Evolutionary conservation across 164 flowering plant genomes (phyloP).

Genomic region (Protea cynaroides): DNA sequence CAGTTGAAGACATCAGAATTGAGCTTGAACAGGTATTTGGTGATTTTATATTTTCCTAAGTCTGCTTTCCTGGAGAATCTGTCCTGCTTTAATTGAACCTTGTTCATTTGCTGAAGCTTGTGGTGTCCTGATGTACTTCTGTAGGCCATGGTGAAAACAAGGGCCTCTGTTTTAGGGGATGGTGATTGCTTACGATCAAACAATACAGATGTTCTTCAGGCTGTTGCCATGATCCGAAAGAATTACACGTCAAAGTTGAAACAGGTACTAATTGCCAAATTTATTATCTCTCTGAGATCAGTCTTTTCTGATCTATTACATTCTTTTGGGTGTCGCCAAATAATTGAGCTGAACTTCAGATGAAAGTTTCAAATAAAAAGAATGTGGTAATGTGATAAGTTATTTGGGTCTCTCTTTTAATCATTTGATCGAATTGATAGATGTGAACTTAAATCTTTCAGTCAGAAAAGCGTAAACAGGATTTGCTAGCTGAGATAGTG

Average conservation of each 20-base stretch:
- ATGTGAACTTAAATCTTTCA: constrained; percentile 14
- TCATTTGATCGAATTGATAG: background rate
- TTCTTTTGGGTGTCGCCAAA: background rate
- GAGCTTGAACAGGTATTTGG: constrained; percentile 62
- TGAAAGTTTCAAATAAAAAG: background rate
- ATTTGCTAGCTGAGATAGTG: constrained; percentile 54
- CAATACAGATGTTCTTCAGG: constrained; percentile 32
- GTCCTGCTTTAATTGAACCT: background rate
- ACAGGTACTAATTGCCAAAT: constrained; percentile 34
- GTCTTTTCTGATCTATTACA: background rate
- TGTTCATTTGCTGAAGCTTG: constrained; percentile 2
- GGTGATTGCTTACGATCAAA: constrained; percentile 27
- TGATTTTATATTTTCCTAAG: background rate
- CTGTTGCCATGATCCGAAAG: constrained; percentile 39
- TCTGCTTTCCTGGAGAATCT: constrained; percentile 1
- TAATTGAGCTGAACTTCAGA: background rate
- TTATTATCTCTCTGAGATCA: background rate
- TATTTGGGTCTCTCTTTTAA: background rate
- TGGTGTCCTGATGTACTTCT: constrained; percentile 6
- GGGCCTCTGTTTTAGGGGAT: constrained; percentile 15
- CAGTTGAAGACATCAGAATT: constrained; percentile 66
- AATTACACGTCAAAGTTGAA: constrained; percentile 48
- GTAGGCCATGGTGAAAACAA: constrained; percentile 47
- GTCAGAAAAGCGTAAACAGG: constrained; percentile 78
- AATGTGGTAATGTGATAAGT: background rate